Evolutionary conservation across 306 rosid species (phyloP).

Genomic region (Lablab purpureus): DNA sequence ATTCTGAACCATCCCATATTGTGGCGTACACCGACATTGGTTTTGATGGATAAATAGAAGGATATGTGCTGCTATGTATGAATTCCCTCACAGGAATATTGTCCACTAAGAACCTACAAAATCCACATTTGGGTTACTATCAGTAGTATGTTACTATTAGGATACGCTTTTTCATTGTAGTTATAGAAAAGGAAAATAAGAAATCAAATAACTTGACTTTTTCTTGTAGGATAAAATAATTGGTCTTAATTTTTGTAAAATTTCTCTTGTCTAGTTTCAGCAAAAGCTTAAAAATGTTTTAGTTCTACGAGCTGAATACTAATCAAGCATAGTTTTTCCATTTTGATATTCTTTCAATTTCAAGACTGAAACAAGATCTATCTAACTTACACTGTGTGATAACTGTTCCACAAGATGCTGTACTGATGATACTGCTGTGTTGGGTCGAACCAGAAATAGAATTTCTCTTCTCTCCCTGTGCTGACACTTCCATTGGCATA

Average conservation of each 20-base stretch:
- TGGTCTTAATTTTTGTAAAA: too few relatives aligned
- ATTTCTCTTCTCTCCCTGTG: conserved; percentile 98
- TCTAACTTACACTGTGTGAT: conserved; percentile 78
- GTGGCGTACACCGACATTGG: conserved; percentile 90
- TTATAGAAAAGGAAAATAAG: too few relatives aligned
- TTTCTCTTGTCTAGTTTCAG: too few relatives aligned
- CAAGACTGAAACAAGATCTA: neutral
- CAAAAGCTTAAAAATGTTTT: too few relatives aligned
- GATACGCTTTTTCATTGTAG: too few relatives aligned
- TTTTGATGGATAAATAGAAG: conserved; percentile 73
- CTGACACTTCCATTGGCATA: conserved; percentile 90
- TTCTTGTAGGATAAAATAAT: too few relatives aligned
- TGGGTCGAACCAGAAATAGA: conserved; percentile 96
- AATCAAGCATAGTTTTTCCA: neutral
- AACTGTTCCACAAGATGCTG: conserved; percentile 90
- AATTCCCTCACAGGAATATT: conserved; percentile 88
- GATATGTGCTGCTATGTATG: conserved; percentile 49
- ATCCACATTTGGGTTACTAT: neutral
- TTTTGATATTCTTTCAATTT: conserved; percentile 5
- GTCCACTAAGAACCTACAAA: conserved; percentile 83
- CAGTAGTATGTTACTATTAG: too few relatives aligned
- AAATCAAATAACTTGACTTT: too few relatives aligned
- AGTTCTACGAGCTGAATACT: too few relatives aligned
- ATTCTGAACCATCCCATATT: conserved; percentile 95
- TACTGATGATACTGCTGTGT: conserved; percentile 74